phyloP scores from a whole-genome alignment of 257 asterid genomes.

The Penstemon newberryi region DNA sequence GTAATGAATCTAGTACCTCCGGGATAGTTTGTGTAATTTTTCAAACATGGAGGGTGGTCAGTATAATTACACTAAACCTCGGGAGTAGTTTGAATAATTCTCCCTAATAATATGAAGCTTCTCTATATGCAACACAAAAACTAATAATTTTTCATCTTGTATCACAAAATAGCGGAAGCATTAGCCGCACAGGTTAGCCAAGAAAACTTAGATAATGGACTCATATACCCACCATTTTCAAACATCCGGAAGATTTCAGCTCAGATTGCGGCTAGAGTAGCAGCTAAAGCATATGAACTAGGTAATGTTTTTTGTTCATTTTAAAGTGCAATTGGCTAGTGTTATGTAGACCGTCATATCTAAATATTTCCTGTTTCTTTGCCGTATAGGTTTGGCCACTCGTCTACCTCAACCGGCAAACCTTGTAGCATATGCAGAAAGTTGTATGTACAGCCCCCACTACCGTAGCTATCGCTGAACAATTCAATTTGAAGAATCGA shows the following conservation, averaged over 20 bases:
- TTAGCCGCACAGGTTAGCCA: constrained; percentile 74
- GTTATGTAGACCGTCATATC: neutral
- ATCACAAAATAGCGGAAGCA: constrained; percentile 78
- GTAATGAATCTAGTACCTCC: too few species aligned
- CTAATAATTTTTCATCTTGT: neutral
- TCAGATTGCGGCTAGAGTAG: constrained; percentile 79
- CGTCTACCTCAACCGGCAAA: constrained; percentile 75
- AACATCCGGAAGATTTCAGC: constrained; percentile 89
- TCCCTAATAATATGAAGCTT: too few species aligned
- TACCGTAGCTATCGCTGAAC: constrained; percentile 74
- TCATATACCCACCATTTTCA: constrained; percentile 77
- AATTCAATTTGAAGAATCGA: constrained; percentile 6
- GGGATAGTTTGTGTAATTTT: too few species aligned
- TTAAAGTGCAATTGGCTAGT: neutral
- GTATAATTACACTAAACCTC: too few species aligned
- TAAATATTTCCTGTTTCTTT: constrained; percentile 14
- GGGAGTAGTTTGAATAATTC: too few species aligned
- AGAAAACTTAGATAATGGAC: constrained; percentile 77
- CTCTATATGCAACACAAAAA: too few species aligned
- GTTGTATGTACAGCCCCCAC: constrained; percentile 93
- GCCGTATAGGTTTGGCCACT: constrained; percentile 70
- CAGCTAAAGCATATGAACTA: constrained; percentile 89
- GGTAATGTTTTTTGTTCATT: constrained; percentile 38
- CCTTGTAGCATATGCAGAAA: constrained; percentile 70
- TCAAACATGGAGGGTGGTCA: too few species aligned